Base-by-base conservation (phyloP, 139 green algal species). In the Coelastrella sp. region DNA sequence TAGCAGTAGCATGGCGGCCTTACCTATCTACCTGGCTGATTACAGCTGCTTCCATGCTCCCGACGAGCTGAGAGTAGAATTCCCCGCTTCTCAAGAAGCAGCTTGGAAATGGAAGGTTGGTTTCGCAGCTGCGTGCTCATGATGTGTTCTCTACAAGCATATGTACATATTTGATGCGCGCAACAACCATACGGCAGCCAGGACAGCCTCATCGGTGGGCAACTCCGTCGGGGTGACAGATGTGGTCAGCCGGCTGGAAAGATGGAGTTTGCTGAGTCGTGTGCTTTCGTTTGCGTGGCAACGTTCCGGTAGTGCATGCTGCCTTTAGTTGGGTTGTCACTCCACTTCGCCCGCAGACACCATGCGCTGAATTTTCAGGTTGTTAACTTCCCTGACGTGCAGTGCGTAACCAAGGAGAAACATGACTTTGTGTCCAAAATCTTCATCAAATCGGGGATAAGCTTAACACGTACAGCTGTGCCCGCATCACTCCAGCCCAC, bases 1-100 rank as follows among this genome's bases (percentile, higher is more conserved):
- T 70, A 63, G 63, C 58, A 70, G 17, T 22, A 68, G 12, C 5
- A 89, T 89, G 84, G 84, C 85, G 4, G 57, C 25, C 15, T 17
- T 87, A 14, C 85, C 73, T 10, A 19, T 90, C 6, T 90, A 90
- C 49, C 22, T 90, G 75, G 87, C 75, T 79, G 83, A 93, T 58
- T 92, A 90, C 19, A 86, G 84, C 78, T 68, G 15, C 27, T 93
- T 89, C 72, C 91, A 93, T 81, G 87, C 88, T 7, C 88, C 88
- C 3, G 76, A 91, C 24, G 91, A 93, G 82, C 91, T 93, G 17
- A 58, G 22, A 27, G 85, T 89, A 8, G 72, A 89, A 19, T 89
- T 82, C 20, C 19, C 20, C 24, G 57, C 79, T 20, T 27, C 17
- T 9, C 70, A 82, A 8, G 56, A 83, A n/a, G 85, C 70, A 11